These are phyloP conservation scores for Ustilago esculenta DNA, from an alignment of 1,284 basidiomycete genomes.

Conservation along the genomic window DNA sequence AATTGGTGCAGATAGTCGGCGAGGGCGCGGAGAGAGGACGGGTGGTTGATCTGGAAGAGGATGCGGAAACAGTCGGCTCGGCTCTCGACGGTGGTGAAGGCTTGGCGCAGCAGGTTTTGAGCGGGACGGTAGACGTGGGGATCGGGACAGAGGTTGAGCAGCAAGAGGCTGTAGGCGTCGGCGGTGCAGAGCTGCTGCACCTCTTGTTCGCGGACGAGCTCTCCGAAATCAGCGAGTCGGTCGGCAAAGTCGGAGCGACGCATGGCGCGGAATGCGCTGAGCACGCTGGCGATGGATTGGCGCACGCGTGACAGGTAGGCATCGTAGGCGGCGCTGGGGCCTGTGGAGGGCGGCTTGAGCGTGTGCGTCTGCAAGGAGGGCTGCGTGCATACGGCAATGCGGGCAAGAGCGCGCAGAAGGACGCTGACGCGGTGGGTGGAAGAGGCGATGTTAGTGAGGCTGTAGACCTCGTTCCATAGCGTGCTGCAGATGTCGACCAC, in stretches of 20 bases:
- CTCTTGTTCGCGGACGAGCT: conserved; percentile 37
- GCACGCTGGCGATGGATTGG: conserved; percentile 34
- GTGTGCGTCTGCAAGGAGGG: conserved; percentile 47
- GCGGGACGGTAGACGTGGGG: conserved; percentile 50
- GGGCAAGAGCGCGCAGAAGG: conserved; percentile 40
- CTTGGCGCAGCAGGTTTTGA: conserved; percentile 53
- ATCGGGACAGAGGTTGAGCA: conserved; percentile 54
- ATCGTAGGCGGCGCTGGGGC: conserved; percentile 24
- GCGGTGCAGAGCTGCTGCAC: conserved; percentile 48
- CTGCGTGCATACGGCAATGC: conserved; percentile 32
- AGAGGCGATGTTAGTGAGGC: conserved; percentile 11
- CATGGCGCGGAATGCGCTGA: conserved; percentile 36
- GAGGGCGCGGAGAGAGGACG: conserved; percentile 39
- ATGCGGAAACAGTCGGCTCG: conserved; percentile 58
- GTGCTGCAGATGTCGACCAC: conserved; percentile 35
- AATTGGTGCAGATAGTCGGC: conserved; percentile 48
- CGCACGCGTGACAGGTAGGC: conserved; percentile 41
- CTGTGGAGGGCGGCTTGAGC: conserved; percentile 24
- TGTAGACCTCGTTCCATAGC: conserved; percentile 49
- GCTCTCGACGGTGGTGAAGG: conserved; percentile 50
- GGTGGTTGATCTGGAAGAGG: conserved; percentile 49
- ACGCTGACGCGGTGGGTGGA: conserved; percentile 37
- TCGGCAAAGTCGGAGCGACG: conserved; percentile 37
- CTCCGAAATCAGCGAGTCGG: conserved; percentile 45
- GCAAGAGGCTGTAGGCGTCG: conserved; percentile 41